Base-by-base conservation (phyloP, 257 asterid genomes). In the Scutellaria baicalensis region DNA sequence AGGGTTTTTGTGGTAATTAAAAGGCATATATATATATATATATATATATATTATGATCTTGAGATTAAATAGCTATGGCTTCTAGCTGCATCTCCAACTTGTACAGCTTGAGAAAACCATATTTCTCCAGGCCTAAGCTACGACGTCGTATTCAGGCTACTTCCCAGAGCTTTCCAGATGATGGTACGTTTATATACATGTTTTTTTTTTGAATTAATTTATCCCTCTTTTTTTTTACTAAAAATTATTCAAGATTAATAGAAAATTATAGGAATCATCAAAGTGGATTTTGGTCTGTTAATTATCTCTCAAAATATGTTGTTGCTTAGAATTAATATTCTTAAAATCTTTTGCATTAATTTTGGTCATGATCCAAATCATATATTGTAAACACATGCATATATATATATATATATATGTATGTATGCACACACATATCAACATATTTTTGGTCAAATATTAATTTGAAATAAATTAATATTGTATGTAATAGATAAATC, bases 131-230 rank as follows among this genome's bases (percentile, higher is more conserved):
- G 47, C 47, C 75, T 43, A 80, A 71, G 73, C 64, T 23, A 35
- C 79, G 66, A 43, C 77, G 68, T 27, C 65, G 60, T 62, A 71
- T 76, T 11, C 84, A 20, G 49, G 69, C 80, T 35, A 68, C 74
- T 40, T 78, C 86, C 39, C 81, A 52, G 20, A 66, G 70, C 67
- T 68, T 66, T 35, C 56, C 60, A 11, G 84, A 81, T 61, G 84
- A 85, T 73, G 87, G 87, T 82, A 70, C 10, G 64, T 35, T 21
- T 6, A 0, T 50, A 8, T 17, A 36, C 60, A 11, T 11, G 27
- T 51, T 20, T 13, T 27, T 11, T 43, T 21, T 40, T 6, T 9
- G n/a, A n/a, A 3, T 62, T 6, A n/a, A 13, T n/a, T n/a, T n/a
- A 4, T 16, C 18, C 18, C 56, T 66, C 1, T 3, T 33, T 13